Conservation (phyloP, 2,329 filamentous ascomycete genomes). For the Sclerotinia glacialis region DNA sequence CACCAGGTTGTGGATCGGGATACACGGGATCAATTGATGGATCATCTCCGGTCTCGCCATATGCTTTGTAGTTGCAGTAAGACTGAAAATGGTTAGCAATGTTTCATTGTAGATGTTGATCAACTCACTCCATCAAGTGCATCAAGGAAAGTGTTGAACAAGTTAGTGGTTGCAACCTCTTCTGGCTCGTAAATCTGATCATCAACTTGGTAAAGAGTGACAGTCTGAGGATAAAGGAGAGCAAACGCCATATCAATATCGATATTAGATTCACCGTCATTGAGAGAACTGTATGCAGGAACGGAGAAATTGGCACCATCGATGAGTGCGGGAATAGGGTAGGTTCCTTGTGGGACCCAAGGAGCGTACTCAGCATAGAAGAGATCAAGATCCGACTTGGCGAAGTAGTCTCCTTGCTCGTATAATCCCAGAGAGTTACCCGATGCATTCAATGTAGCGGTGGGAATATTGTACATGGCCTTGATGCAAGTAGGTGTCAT, state of each 20-base stretch:
- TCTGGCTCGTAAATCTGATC: slow-evolving; percentile 32
- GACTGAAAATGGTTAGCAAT: slow-evolving; percentile 25
- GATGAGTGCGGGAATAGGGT: slow-evolving; percentile 29
- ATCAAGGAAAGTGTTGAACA: slow-evolving; percentile 38
- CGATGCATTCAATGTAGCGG: slow-evolving; percentile 17
- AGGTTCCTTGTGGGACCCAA: slow-evolving; percentile 26
- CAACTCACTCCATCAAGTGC: slow-evolving; percentile 33
- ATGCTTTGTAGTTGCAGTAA: slow-evolving; percentile 48
- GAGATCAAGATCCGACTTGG: slow-evolving; percentile 27
- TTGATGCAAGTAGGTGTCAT: slow-evolving; percentile 32
- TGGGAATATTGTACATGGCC: slow-evolving; percentile 40
- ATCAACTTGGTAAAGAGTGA: slow-evolving; percentile 36
- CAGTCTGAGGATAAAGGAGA: slow-evolving; percentile 25
- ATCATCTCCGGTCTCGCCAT: slow-evolving; percentile 44
- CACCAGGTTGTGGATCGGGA: slow-evolving; percentile 42
- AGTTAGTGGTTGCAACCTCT: slow-evolving; percentile 30
- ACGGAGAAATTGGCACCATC: slow-evolving; percentile 30
- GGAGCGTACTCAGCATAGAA: slow-evolving; percentile 25
- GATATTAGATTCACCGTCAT: slow-evolving; percentile 37
- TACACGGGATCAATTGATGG: slow-evolving; percentile 46
- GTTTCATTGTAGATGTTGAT: neutral
- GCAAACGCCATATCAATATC: slow-evolving; percentile 41
- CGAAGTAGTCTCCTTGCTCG: slow-evolving; percentile 30
- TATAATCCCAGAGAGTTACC: slow-evolving; percentile 24
- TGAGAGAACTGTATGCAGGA: slow-evolving; percentile 13